These are phyloP conservation scores for Viola odorata DNA, from an alignment of 345 rosid species.

Conservation along the genomic window DNA sequence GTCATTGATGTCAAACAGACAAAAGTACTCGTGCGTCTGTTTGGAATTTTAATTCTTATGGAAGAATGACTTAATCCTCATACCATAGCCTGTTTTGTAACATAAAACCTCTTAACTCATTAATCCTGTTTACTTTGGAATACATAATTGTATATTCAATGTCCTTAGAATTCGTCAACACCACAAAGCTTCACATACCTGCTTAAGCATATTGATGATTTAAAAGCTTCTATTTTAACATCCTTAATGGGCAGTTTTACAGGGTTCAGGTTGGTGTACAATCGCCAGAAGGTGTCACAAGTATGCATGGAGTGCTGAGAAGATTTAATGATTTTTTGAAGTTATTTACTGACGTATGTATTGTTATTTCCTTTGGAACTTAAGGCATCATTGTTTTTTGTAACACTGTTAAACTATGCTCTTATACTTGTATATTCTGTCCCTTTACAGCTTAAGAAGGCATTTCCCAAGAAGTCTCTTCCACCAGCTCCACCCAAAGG, in stretches of 20 bases:
- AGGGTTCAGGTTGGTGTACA: constrained; percentile 94
- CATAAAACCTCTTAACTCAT: no score
- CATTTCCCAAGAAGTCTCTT: constrained; percentile 66
- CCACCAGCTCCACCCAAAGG: constrained; percentile 98
- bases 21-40: constrained; percentile 1
- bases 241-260: constrained; percentile 82
- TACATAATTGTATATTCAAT: no score
- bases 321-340: constrained; percentile 91
- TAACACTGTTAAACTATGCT: background rate
- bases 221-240: constrained; percentile 32
- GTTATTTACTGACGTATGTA: constrained; percentile 64
- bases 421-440: constrained; percentile 17
- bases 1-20: background rate
- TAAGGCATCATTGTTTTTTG: background rate
- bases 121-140: no score
- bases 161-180: no score
- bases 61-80: background rate
- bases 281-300: constrained; percentile 82
- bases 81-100: no score
- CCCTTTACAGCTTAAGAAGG: constrained; percentile 63
- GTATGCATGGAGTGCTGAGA: constrained; percentile 62
- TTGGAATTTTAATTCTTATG: background rate
- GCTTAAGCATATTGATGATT: no score
- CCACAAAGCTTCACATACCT: no score
- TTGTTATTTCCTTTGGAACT: background rate